Evolutionary conservation across 2,329 filamentous ascomycete species (phyloP), one percentile per base, ranked within the genome.

Genomic region (Cordyceps militaris): DNA sequence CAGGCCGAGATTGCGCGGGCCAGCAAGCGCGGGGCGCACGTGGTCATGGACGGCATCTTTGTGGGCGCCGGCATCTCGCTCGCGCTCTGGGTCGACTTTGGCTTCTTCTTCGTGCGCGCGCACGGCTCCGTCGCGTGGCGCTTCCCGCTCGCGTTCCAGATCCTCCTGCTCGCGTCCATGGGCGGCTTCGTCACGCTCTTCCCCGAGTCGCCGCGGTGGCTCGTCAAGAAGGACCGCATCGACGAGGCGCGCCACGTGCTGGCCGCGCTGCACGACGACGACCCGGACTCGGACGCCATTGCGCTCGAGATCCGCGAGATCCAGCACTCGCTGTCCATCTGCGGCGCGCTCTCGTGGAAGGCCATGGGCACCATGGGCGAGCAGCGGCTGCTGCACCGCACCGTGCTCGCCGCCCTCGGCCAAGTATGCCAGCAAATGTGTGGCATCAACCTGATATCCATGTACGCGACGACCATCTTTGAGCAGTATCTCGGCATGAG

Each of bases 161-260:
- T 80, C 14, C 54, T 77, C 4, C 26, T 80, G 1, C 70, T 82
- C 49, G 76, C 81, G 30, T 64, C 81, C 1, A 59, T 65, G 2
- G 71, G 74, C 47, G 71, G 78, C 52, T 66, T 60, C 30, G 49
- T 62, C 14, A 66, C 69, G n/a, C 66, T 87, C 16, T 68, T 73
- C 10, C 71, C 70, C 0, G 72, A 74, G 54, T 72, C 69, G 1
- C 72, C 67, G 0, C 65, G 71, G 47, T 74, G 71, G 71, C 64
- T 74, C 0, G 66, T 73, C 1, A 66, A 70, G 58, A 64, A 69
- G 26, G 68, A 68, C 1, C 66, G 67, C 8, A 61, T 66, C 0
- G 67, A 70, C 7, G 67, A 74, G 50, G 73, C 71, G 0, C 60
- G 78, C 3, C 84, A 82, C 56, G 78, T 89, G 36, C 74, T 89